A percentile compares a stretch with the other conserved stretches of the same genome.
Conservation (phyloP, 2,329 filamentous ascomycete species). For the Emergomyces pasteurianus region DNA sequence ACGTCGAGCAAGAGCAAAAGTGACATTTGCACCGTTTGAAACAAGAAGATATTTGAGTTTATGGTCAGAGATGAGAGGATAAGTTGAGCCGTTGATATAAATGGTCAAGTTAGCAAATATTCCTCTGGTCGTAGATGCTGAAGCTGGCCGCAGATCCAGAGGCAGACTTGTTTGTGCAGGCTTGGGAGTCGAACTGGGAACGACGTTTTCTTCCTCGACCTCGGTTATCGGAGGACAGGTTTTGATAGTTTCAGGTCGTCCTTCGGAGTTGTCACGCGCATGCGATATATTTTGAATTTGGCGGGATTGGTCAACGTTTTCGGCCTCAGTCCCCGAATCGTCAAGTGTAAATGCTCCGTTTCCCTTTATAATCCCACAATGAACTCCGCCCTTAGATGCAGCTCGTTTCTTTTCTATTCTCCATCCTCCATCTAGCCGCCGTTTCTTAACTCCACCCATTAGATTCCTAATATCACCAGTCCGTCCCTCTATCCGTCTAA, state of each 20-base stretch:
- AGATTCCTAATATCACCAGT: slow-evolving; percentile 35
- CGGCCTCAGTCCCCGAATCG: not conserved
- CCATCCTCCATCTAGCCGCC: slow-evolving; percentile 21
- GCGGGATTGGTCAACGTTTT: no score
- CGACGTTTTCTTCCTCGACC: no score
- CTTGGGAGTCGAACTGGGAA: not conserved
- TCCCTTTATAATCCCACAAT: slow-evolving; percentile 7
- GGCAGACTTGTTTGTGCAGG: not conserved
- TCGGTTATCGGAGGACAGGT: not conserved
- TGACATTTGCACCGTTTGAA: slow-evolving; percentile 59
- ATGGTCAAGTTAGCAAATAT: slow-evolving; percentile 63
- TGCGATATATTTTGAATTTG: not conserved
- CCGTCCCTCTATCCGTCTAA: slow-evolving; percentile 17
- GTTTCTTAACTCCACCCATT: slow-evolving; percentile 36
- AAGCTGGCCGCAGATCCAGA: slow-evolving; percentile 9
- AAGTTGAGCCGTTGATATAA: slow-evolving; percentile 80
- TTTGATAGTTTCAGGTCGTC: not conserved
- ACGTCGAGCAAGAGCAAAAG: slow-evolving; percentile 57
- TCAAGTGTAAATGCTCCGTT: not conserved
- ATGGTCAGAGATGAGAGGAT: slow-evolving; percentile 72
- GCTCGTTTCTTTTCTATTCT: slow-evolving; percentile 10
- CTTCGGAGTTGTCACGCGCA: not conserved
- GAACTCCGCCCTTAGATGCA: not conserved
- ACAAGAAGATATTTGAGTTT: slow-evolving; percentile 67
- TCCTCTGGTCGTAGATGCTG: slow-evolving; percentile 11